These are phyloP conservation scores for Hypoxylon crocopeplum DNA, from an alignment of 495 filamentous ascomycete species.

Conservation along the genomic window DNA sequence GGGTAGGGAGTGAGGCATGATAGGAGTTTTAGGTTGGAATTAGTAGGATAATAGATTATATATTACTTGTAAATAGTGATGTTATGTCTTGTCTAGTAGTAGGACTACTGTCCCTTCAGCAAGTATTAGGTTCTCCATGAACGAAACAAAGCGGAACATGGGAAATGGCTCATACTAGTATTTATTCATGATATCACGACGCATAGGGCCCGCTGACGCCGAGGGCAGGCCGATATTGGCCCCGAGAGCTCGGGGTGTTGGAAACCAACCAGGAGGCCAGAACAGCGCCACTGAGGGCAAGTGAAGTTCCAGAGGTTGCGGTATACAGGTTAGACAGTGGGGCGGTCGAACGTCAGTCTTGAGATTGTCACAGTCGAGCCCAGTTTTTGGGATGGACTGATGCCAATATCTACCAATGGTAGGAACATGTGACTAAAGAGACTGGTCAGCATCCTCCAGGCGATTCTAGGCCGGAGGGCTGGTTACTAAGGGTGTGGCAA, in stretches of 20 bases:
- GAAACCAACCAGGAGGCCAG: conserved; percentile 2
- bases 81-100: conserved; percentile 41
- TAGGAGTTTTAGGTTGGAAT: neutral
- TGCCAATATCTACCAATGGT: conserved; percentile 30
- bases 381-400: conserved; percentile 35
- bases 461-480: conserved; percentile 25
- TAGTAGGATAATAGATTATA: neutral
- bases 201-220: conserved; percentile 21
- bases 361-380: conserved; percentile 35
- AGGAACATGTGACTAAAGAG: conserved; percentile 39
- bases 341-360: conserved; percentile 33
- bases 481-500: conserved; percentile 32
- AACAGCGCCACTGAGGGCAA: conserved; percentile 21
- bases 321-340: conserved; percentile 22
- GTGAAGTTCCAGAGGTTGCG: conserved; percentile 22
- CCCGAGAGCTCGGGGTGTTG: conserved; percentile 19
- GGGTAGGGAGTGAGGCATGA: conserved; percentile 44
- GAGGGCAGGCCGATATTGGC: conserved; percentile 23
- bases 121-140: conserved; percentile 39
- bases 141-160: conserved; percentile 24
- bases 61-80: conserved; percentile 5
- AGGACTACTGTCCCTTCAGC: conserved; percentile 36
- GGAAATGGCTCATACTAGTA: conserved; percentile 34
- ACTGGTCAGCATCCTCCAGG: conserved; percentile 35
- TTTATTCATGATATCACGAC: conserved; percentile 38